Base-by-base conservation (phyloP, 331 rosid genomes). In the Rhamnella rubrinervis region DNA sequence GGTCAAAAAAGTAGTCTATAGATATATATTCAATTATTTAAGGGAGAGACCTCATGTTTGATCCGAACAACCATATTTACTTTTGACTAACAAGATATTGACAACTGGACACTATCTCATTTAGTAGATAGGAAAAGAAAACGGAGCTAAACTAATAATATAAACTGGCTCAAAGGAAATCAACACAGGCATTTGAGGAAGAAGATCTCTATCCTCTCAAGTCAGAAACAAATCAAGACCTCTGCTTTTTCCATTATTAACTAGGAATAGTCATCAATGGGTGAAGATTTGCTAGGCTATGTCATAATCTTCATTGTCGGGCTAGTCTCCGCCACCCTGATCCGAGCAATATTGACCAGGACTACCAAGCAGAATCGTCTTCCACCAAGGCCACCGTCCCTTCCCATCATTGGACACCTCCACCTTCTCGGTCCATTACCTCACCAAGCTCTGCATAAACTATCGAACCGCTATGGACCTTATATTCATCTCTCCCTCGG, bases 351-450 rank as follows among this genome's bases (percentile, higher is more conserved):
- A 26, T 46, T 85, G 52, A 53, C 8, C 23, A 80, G 69, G 84
- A 68, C 38, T 63, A 71, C 40, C 51, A 80, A 14, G 14, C 11
- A 73, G 37, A 6, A 66, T 37, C 71, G 55, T 13, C 55, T 61
- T 31, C 89, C 95, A 28, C 95, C 89, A 4, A 69, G 88, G 47
- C 95, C 89, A n/a, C 56, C 9, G 6, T 68, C 82, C 61, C 64
- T 88, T 44, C 95, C 92, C 4, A 80, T 88, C 64, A 82, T 88
- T 2, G 92, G 95, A 68, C 95, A 86, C 68, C 89, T 86, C 56
- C 92, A 86, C 66, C 91, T 86, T 31, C 77, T 88, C 0, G 82
- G 74, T 44, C 70, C 71, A 61, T 78, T 86, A 1, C 86, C 92
- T 17, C 95, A 88, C 68, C 89, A 86, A 57, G 73, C 85, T 28